phyloP scores from a whole-genome alignment of 2,329 filamentous ascomycete species.

The Neoarthrinium moseri region DNA sequence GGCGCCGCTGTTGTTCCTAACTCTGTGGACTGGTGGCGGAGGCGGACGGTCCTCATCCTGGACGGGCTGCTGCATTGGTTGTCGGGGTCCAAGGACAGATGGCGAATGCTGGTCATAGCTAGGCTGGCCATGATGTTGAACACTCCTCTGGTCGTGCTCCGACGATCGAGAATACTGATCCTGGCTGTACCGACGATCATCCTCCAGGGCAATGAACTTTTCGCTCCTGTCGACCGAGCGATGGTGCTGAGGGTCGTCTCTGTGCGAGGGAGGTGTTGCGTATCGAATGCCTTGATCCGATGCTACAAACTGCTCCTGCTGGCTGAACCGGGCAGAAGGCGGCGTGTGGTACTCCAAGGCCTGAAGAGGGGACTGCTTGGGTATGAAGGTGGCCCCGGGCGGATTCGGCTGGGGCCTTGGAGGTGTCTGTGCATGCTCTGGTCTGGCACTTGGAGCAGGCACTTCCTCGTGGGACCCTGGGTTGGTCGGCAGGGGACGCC shows the following conservation, averaged over 20 bases:
- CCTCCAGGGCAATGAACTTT: slow-evolving; percentile 22
- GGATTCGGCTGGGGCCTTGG: slow-evolving; percentile 45
- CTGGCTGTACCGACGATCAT: slow-evolving; percentile 30
- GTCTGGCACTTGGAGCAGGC: slow-evolving; percentile 30
- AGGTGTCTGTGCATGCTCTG: slow-evolving; percentile 45
- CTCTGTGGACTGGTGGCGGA: slow-evolving; percentile 55
- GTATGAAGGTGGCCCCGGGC: slow-evolving; percentile 35
- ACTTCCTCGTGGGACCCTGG: slow-evolving; percentile 60
- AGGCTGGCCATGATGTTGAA: slow-evolving; percentile 17
- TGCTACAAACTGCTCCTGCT: slow-evolving; percentile 35
- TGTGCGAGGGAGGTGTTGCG: slow-evolving; percentile 36
- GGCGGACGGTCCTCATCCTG: slow-evolving; percentile 48
- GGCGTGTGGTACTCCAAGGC: slow-evolving; percentile 48
- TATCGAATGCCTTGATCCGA: slow-evolving; percentile 26
- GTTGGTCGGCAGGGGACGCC: slow-evolving; percentile 80
- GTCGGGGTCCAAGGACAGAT: slow-evolving; percentile 25
- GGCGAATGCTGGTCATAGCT: slow-evolving; percentile 19
- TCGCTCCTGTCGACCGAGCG: slow-evolving; percentile 21
- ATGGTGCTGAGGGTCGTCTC: slow-evolving; percentile 32
- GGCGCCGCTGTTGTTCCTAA: slow-evolving; percentile 42
- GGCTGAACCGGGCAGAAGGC: slow-evolving; percentile 29
- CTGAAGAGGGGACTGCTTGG: slow-evolving; percentile 54
- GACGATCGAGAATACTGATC: slow-evolving; percentile 29
- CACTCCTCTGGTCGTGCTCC: slow-evolving; percentile 19
- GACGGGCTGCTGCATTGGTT: slow-evolving; percentile 23